phyloP scores from a whole-genome alignment of 176 grass and related monocot genomes.

The Carex myosuroides region DNA sequence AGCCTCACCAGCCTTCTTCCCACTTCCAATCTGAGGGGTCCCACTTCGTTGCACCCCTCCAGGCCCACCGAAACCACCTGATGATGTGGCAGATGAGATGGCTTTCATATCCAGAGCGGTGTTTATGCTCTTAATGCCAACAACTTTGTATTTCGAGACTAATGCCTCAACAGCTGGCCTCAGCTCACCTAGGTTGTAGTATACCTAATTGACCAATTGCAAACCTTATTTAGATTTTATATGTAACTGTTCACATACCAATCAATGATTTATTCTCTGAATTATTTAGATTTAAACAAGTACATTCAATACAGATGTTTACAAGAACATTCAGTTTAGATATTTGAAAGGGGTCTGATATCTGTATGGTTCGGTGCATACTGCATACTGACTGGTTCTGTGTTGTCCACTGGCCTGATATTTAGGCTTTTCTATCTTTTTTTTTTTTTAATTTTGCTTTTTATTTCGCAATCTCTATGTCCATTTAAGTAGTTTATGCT shows the following conservation, averaged over 20 bases:
- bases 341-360: neutral
- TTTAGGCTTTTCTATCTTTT: neutral
- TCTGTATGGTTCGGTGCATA: neutral
- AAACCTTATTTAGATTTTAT: neutral
- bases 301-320: neutral
- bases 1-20: constrained; percentile 77
- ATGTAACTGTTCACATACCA: neutral
- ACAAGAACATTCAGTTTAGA: neutral
- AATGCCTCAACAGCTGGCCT: constrained; percentile 71
- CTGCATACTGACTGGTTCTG: neutral
- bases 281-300: neutral
- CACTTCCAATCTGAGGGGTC: constrained; percentile 77
- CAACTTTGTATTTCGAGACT: constrained; percentile 54
- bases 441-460: neutral
- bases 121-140: constrained; percentile 65
- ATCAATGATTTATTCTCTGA: neutral
- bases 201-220: constrained; percentile 36
- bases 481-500: neutral
- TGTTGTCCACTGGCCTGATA: neutral
- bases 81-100: constrained; percentile 48
- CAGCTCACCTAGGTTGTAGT: constrained; percentile 90
- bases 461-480: neutral
- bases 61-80: constrained; percentile 51
- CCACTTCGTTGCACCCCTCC: constrained; percentile 96
- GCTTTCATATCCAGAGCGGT: constrained; percentile 93